Base-by-base conservation (phyloP, 306 rosid genomes). In the Cajanus cajan region DNA sequence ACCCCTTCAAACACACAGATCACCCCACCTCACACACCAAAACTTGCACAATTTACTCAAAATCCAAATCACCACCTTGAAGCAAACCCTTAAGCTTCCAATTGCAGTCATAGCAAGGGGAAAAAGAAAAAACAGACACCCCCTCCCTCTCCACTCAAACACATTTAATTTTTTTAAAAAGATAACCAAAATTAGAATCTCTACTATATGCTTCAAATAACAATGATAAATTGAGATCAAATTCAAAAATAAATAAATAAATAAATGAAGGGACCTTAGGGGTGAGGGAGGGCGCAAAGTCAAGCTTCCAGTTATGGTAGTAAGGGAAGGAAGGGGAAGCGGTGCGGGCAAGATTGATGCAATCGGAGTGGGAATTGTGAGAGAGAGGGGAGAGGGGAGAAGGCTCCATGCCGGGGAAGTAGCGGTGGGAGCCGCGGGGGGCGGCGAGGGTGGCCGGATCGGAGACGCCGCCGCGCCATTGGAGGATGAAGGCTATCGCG, bases 381-480 rank as follows among this genome's bases (percentile, higher is more conserved):
- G 66, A 79, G 62, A 89, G 33, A 55, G 89, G 85, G 64, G 97
- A 87, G 74, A 93, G 90, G 2, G 93, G 89, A 15, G 98, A 93
- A 48, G 97, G 19, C 8, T 93, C 99, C 98, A 90, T 93, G 51
- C 99, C 97, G 16, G 99, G 99, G 78, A 95, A 93, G 33, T 19
- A 39, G 59, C 78, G 86, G 61, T 82, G 87, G 51, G 99, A 86
- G 4, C 98, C 96, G 3, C 91, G 91, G 6, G 99, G 96, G 33
- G 92, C 79, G 83, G 92, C 86, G 7, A 89, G 94, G 31, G 91
- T 86, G 57, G 84, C 64, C 12, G 99, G 99, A 84, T 95, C 98
- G 73, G 89, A 81, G 77, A 93, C 55, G 24, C 98, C 97, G 21
- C 99, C 99, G 0, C 99, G 99, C 99, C 99, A 95, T 90, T 95